Percentiles rank a stretch among this genome's conserved stretches.
Conservation (phyloP, 768 basidiomycete species). For the Suillus subalutaceus region DNA sequence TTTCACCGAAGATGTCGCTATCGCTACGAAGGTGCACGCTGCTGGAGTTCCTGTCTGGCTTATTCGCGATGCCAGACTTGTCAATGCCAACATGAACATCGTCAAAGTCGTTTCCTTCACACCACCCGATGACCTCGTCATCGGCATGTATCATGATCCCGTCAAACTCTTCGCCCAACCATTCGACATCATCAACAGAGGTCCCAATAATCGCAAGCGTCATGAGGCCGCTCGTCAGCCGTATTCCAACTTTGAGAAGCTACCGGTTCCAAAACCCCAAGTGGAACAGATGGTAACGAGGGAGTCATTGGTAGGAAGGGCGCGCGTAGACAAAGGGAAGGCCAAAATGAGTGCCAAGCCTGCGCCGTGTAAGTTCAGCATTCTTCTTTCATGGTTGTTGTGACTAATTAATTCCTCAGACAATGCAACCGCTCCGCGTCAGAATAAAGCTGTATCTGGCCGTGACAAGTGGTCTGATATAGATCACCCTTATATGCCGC, state of each 20-base stretch:
- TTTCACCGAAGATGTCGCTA: not conserved
- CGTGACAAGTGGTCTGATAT: constrained; percentile 5
- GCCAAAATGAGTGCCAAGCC: not conserved
- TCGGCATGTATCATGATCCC: not conserved
- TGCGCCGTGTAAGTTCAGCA: not conserved
- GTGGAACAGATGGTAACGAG: not conserved
- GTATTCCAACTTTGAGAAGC: not conserved
- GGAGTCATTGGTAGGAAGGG: not conserved
- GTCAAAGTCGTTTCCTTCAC: not conserved
- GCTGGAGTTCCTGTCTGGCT: constrained; percentile 3
- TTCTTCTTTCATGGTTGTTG: not conserved
- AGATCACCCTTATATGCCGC: not conserved
- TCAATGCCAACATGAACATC: not conserved
- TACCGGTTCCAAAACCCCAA: not conserved
- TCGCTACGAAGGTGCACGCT: not conserved
- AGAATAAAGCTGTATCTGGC: not conserved
- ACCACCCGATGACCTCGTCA: not conserved
- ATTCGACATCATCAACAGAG: not conserved
- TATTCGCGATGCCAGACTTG: not conserved
- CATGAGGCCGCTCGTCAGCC: not conserved
- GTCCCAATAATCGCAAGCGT: not conserved
- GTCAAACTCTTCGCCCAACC: not conserved
- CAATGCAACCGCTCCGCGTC: not conserved
- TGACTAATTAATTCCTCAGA: not conserved
- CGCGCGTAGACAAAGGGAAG: not conserved